phyloP scores from a whole-genome alignment of 2,329 filamentous ascomycete genomes.

The Cladosporium sp. region DNA sequence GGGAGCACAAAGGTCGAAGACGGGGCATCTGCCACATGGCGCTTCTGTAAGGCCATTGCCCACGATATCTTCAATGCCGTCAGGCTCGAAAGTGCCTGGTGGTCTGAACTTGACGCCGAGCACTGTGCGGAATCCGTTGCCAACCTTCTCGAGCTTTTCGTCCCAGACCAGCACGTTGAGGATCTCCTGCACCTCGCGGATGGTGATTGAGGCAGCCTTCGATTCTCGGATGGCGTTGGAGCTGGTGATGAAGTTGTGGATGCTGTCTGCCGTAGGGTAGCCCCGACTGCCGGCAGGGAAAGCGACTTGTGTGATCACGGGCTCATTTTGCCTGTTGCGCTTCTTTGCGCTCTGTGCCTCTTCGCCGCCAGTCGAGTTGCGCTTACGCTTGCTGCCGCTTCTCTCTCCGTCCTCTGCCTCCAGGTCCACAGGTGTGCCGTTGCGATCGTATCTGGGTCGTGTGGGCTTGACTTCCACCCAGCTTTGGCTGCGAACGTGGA shows the following conservation, averaged over 20 bases:
- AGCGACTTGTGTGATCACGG: slow-evolving; percentile 25
- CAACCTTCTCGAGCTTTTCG: slow-evolving; percentile 67
- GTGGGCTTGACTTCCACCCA: slow-evolving; percentile 54
- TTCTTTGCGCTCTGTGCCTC: slow-evolving; percentile 28
- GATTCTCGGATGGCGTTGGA: slow-evolving; percentile 69
- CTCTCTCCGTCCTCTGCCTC: slow-evolving; percentile 1
- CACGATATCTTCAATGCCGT: slow-evolving; percentile 39
- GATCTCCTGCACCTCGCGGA: slow-evolving; percentile 77
- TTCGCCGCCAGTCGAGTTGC: slow-evolving; percentile 26
- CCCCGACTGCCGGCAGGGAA: slow-evolving; percentile 42
- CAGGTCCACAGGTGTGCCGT: slow-evolving; percentile 1
- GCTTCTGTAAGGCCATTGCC: slow-evolving; percentile 79
- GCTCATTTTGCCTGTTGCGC: slow-evolving; percentile 22
- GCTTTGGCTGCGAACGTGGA: slow-evolving; percentile 66
- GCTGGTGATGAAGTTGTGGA: slow-evolving; percentile 69
- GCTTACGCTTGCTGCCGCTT: slow-evolving; percentile 26
- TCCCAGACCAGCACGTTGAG: slow-evolving; percentile 88
- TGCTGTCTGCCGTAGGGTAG: slow-evolving; percentile 76
- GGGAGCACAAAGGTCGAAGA: slow-evolving; percentile 87
- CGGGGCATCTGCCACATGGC: slow-evolving; percentile 87
- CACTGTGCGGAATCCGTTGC: slow-evolving; percentile 47
- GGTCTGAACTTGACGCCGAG: slow-evolving; percentile 29
- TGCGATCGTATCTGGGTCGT: slow-evolving; percentile 14
- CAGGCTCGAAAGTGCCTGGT: slow-evolving; percentile 18
- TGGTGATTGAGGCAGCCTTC: slow-evolving; percentile 43